These are phyloP conservation scores for Prosopis cineraria DNA, from an alignment of 306 rosid genomes.

Conservation along the genomic window DNA sequence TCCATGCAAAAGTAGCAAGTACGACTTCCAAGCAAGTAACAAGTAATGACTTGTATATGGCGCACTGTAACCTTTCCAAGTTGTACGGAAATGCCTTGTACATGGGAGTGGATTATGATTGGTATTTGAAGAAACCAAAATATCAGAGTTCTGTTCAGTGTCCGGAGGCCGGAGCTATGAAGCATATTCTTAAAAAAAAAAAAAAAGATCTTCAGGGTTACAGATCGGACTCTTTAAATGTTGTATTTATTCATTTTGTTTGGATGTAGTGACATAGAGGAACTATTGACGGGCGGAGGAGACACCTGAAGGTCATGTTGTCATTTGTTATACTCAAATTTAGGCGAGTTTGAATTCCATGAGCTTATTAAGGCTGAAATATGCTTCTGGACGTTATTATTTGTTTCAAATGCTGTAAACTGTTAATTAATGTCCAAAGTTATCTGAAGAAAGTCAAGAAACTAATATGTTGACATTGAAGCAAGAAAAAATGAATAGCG, in stretches of 20 bases:
- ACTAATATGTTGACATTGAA: neutral
- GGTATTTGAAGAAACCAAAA: neutral
- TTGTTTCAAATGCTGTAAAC: neutral
- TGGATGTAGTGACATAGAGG: neutral
- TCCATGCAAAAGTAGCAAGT: neutral
- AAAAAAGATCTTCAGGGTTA: neutral
- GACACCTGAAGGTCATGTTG: neutral
- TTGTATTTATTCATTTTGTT: too few relatives aligned
- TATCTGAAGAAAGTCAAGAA: neutral
- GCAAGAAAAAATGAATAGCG: neutral
- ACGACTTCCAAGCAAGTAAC: neutral
- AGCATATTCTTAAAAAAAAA: neutral
- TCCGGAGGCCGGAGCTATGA: neutral
- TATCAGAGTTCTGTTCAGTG: neutral
- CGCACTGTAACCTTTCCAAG: neutral
- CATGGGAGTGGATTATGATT: slow-evolving; percentile 1
- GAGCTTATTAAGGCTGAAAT: too few relatives aligned
- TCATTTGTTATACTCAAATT: too few relatives aligned
- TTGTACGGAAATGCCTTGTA: neutral
- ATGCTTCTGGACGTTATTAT: too few relatives aligned
- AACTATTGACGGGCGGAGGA: neutral
- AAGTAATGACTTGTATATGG: neutral
- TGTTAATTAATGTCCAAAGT: neutral
- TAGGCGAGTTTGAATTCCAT: too few relatives aligned
- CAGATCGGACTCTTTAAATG: neutral